Percentiles rank a stretch among this genome's conserved stretches.
Evolutionary conservation across 768 basidiomycete genomes (phyloP).

Genomic region (Clitopilus passeckerianus): DNA sequence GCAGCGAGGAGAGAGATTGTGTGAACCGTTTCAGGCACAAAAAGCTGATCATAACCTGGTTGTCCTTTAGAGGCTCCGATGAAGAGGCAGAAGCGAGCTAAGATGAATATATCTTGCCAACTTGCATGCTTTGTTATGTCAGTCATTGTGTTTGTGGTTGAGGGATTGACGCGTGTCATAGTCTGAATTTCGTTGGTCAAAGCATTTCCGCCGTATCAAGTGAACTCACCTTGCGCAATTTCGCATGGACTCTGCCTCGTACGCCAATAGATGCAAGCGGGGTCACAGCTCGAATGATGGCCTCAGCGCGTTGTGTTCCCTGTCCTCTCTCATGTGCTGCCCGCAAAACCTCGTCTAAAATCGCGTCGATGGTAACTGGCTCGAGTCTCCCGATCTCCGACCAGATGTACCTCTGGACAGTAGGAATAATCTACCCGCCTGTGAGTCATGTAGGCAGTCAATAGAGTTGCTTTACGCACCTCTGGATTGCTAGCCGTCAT

Average conservation of each 20-base stretch:
- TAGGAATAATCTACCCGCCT: slow-evolving; percentile 49
- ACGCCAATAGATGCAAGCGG: slow-evolving; percentile 73
- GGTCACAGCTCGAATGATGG: slow-evolving; percentile 67
- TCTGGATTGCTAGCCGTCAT: slow-evolving; percentile 68
- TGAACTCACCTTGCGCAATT: slow-evolving; percentile 65
- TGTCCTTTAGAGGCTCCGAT: slow-evolving; percentile 66
- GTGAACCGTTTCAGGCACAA: slow-evolving; percentile 80
- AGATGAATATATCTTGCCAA: slow-evolving; percentile 79
- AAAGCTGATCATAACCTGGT: slow-evolving; percentile 65
- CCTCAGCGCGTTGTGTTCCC: slow-evolving; percentile 71
- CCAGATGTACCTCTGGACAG: slow-evolving; percentile 77
- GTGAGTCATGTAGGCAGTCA: slow-evolving; percentile 1
- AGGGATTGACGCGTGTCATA: slow-evolving; percentile 75
- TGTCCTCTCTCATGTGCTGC: slow-evolving; percentile 82
- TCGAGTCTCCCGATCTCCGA: slow-evolving; percentile 69
- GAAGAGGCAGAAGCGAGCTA: slow-evolving; percentile 70
- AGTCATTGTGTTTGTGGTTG: slow-evolving; percentile 46
- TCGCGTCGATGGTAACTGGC: slow-evolving; percentile 57
- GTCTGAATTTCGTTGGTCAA: background rate
- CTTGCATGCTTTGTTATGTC: slow-evolving; percentile 65
- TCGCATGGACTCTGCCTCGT: slow-evolving; percentile 72
- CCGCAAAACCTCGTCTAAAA: slow-evolving; percentile 76
- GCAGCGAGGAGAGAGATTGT: slow-evolving; percentile 74
- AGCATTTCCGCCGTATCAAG: background rate
- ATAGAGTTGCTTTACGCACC: slow-evolving; percentile 31